These are phyloP conservation scores for Tricharina praecox DNA, from an alignment of 495 filamentous ascomycete genomes.

Conservation along the genomic window DNA sequence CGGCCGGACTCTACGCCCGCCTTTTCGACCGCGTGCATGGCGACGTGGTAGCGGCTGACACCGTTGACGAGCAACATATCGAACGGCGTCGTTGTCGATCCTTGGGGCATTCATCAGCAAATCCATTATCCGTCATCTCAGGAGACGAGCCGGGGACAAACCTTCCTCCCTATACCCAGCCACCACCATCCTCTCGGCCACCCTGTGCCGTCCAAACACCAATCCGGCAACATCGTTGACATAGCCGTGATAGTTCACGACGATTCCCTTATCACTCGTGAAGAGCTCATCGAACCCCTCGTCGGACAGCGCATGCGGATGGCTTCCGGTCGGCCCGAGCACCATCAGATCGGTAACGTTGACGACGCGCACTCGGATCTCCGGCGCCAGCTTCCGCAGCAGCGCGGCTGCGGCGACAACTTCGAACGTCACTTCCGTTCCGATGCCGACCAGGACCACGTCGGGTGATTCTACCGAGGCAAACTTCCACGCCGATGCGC, in stretches of 20 bases:
- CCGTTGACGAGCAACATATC: conserved; percentile 51
- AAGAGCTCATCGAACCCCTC: conserved; percentile 44
- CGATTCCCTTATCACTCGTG: conserved; percentile 40
- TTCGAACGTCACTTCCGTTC: conserved; percentile 55
- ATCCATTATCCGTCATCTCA: conserved; percentile 27
- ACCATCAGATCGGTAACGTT: conserved; percentile 65
- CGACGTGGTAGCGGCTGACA: conserved; percentile 47
- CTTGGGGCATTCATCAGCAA: no score
- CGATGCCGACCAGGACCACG: conserved; percentile 53
- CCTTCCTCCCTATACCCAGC: conserved; percentile 56
- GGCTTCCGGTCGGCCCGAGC: conserved; percentile 39
- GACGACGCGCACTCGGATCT: conserved; percentile 44
- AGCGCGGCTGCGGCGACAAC: conserved; percentile 47
- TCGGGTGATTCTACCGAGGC: conserved; percentile 47
- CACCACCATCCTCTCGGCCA: conserved; percentile 37
- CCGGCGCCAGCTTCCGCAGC: conserved; percentile 36
- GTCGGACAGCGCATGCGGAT: conserved; percentile 44
- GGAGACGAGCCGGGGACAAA: conserved; percentile 51
- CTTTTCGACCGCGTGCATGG: conserved; percentile 37
- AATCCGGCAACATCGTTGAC: conserved; percentile 44
- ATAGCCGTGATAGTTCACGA: conserved; percentile 63
- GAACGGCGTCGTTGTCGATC: conserved; percentile 3
- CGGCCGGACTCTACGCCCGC: conserved; percentile 34
- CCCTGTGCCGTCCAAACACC: conserved; percentile 40
- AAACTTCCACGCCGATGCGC: conserved; percentile 50